Evolutionary conservation across 495 filamentous ascomycete genomes (phyloP), one percentile per base, ranked within the genome.

Genomic region (Penicillium paradoxum): DNA sequence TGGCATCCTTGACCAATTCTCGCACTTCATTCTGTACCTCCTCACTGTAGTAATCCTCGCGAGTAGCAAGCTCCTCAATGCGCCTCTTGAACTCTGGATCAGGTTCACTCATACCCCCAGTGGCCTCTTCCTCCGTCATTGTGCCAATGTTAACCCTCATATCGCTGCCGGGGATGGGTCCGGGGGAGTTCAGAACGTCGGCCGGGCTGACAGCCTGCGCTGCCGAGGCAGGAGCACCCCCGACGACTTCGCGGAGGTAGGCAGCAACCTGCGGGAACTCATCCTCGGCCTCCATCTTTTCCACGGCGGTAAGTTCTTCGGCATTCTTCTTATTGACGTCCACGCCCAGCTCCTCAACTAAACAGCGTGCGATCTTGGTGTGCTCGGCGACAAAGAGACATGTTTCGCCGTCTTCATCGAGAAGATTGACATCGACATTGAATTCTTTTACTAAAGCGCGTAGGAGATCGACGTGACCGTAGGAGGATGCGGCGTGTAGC

Each of bases 391-490:
- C 88, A 57, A 95, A 97, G 4, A 98, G 77, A 17, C 91, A 86
- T 7, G 92, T 96, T 68, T 98, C 93, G 44, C 83, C 84, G 65
- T 97, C 93, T 64, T 91, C 85, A 60, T 97, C 93, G 46, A 77
- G 76, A 37, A 97, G 70, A 62, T 97, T 86, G 27, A 88, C 82
- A 53, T 90, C 72, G 9, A 89, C 89, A 19, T 85, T 71, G 69
- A 88, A 91, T 13, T 88, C 88, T 29, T 77, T 73, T n/a, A 95
- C 79, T 2, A 98, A 81, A 1, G 82, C 70, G 38, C 85, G 85
- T 7, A 97, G 82, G 22, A 97, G 85, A 46, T 85, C 81, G 29
- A 85, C 70, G 57, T 96, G 90, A 62, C 83, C 85, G 77, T 98
- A 98, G 55, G 91, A 97, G 27, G 86, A 82, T 6, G 92, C 88